Evolutionary conservation across 1,284 basidiomycete genomes (phyloP).

Genomic region (Sporisorium scitamineum): DNA sequence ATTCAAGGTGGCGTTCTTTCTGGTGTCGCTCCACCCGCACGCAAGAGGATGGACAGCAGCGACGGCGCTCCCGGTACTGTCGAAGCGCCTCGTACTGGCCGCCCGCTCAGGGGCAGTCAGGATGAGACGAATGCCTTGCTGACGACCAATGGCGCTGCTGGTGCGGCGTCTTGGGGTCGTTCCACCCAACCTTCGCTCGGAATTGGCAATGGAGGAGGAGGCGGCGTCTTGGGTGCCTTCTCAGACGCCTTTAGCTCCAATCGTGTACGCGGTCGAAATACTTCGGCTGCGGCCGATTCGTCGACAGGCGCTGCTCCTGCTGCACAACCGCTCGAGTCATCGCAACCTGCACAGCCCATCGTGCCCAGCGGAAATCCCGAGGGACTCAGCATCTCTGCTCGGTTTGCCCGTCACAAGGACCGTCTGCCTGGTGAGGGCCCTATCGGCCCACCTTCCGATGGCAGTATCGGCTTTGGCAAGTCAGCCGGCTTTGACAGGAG

Average conservation of each 20-base stretch:
- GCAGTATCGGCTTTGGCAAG: conserved; percentile 62
- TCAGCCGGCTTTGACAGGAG: conserved; percentile 50
- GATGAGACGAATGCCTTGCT: conserved; percentile 22
- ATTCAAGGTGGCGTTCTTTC: conserved; percentile 62
- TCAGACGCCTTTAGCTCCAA: conserved; percentile 53
- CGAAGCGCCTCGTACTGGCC: conserved; percentile 20
- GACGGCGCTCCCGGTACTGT: conserved; percentile 18
- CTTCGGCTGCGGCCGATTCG: conserved; percentile 19
- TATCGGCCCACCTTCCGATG: conserved; percentile 61
- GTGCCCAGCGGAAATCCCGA: conserved; percentile 45
- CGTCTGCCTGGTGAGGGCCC: conserved; percentile 61
- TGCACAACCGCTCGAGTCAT: neutral
- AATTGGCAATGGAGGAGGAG: conserved; percentile 12
- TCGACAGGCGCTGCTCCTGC: conserved; percentile 7
- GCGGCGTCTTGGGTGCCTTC: conserved; percentile 18
- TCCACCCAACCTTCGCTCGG: conserved; percentile 15
- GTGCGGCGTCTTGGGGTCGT: conserved; percentile 29
- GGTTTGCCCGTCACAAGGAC: conserved; percentile 55
- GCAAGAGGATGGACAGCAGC: conserved; percentile 59
- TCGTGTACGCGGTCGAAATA: conserved; percentile 27
- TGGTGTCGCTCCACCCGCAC: conserved; percentile 53
- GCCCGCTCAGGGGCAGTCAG: conserved; percentile 21
- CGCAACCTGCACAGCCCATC: conserved; percentile 37
- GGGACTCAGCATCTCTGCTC: conserved; percentile 46
- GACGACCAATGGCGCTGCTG: conserved; percentile 14